Percentiles rank a stretch among this genome's conserved stretches.
These are phyloP conservation scores for Castanopsis chinensis DNA, from an alignment of 306 rosid genomes.

Conservation along the genomic window DNA sequence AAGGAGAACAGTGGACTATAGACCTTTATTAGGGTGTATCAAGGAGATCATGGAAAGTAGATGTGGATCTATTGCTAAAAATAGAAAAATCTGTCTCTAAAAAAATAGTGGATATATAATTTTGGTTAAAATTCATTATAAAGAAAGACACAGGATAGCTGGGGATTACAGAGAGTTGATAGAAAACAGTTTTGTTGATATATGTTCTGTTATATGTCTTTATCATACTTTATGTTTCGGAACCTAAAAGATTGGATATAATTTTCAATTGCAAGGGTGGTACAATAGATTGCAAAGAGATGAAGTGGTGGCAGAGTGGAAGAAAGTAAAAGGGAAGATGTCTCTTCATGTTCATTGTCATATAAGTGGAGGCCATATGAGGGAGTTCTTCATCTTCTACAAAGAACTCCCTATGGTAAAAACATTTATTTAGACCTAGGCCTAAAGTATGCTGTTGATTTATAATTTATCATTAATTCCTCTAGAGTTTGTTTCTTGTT, in stretches of 20 bases:
- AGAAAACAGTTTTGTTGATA: neutral
- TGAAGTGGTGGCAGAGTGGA: constrained; percentile 91
- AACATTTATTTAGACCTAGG: neutral
- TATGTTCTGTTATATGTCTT: neutral
- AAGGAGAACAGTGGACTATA: neutral
- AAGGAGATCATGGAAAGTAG: neutral
- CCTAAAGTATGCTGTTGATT: too few relatives aligned
- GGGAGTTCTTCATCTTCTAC: constrained; percentile 59
- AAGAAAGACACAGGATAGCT: constrained; percentile 13
- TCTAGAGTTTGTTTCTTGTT: too few relatives aligned
- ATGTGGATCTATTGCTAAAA: neutral
- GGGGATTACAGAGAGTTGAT: neutral
- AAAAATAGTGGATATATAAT: too few relatives aligned
- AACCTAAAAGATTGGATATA: constrained; percentile 5
- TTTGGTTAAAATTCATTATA: neutral
- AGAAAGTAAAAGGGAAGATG: constrained; percentile 79
- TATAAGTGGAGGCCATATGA: constrained; percentile 93
- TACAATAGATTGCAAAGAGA: constrained; percentile 86
- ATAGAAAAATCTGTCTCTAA: neutral
- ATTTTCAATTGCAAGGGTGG: constrained; percentile 88
- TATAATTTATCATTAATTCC: too few relatives aligned
- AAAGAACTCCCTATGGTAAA: constrained; percentile 87
- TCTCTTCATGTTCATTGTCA: constrained; percentile 92
- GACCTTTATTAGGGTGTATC: neutral
- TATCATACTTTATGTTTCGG: neutral